phyloP scores from a whole-genome alignment of 2,329 filamentous ascomycete species.

The Ambrosiella beaveri region DNA sequence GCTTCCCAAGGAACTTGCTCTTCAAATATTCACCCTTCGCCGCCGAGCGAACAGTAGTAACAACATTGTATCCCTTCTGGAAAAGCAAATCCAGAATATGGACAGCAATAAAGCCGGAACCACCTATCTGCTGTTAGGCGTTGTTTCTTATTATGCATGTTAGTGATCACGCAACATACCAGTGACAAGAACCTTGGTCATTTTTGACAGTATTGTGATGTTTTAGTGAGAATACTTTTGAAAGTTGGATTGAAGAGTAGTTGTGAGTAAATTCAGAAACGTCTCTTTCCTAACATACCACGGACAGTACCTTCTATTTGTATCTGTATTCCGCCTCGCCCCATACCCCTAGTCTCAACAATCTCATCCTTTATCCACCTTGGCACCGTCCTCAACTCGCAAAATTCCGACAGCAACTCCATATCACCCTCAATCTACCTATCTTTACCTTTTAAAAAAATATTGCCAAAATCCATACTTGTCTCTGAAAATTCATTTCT shows the following conservation, averaged over 20 bases:
- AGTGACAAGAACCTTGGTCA: slow-evolving; percentile 31
- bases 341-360: not conserved
- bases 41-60: slow-evolving; percentile 39
- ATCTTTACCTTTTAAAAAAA: too few relatives aligned
- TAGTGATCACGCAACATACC: slow-evolving; percentile 19
- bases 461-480: too few relatives aligned
- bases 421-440: too few relatives aligned
- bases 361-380: not conserved
- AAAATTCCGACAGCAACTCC: too few relatives aligned
- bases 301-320: too few relatives aligned
- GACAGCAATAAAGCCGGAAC: slow-evolving; percentile 36
- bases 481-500: too few relatives aligned
- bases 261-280: not conserved
- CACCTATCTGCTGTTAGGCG: slow-evolving; percentile 20
- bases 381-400: too few relatives aligned
- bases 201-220: slow-evolving; percentile 16
- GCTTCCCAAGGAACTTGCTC: slow-evolving; percentile 28
- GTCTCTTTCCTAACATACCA: too few relatives aligned
- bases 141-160: not conserved
- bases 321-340: too few relatives aligned
- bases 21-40: slow-evolving; percentile 36
- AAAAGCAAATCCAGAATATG: slow-evolving; percentile 39
- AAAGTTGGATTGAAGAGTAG: not conserved
- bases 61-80: slow-evolving; percentile 30
- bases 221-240: not conserved